Base-by-base conservation (phyloP, 169 alveolate species). In the Plasmodium gonderi region DNA sequence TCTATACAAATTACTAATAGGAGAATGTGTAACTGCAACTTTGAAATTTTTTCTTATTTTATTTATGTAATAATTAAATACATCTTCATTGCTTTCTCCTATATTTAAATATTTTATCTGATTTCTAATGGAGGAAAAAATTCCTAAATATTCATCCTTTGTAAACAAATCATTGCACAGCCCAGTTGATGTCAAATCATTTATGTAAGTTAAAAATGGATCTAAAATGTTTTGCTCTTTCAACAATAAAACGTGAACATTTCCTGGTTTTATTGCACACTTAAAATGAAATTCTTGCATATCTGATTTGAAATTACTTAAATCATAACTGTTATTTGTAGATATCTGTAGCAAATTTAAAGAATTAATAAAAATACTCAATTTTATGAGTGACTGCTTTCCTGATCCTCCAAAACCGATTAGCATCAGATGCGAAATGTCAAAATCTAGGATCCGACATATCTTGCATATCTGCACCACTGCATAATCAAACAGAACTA, bases 341-440 rank as follows among this genome's bases (percentile, higher is more conserved):
- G 96, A 93, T 82, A 98, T 98, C 64, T 96, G 91, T 93, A 80
- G 95, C 96, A 79, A 97, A 95, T 76, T 98, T 99, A 92, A 95
- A 96, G 68, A 96, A 97, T 12, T 89, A 91, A 98, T 97, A 95
- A 97, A 98, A 65, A 98, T 93, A 17, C 99, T 97, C 51, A 98
- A 97, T 92, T 98, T 96, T 23, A 99, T 95, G 26, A 99, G 97
- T 31, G 99, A 96, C 94, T 98, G 98, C 90, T 98, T 98, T 44
- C 99, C 99, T 31, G 99, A 98, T 90, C 99, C 99, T 5, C 99
- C 99, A 20, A 98, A 99, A 31, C 99, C 99, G 67, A 98, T 98
- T 14, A 98, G 95, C 83, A 98, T 96, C 29, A 99, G 99, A 91
- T 98, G 98, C 31, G 99, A 98, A 29, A 98, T 97, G 44, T 99